Percentiles rank a stretch among this genome's conserved stretches.
Conservation (phyloP, 495 filamentous ascomycete genomes). For the Wilcoxina mikolae region DNA sequence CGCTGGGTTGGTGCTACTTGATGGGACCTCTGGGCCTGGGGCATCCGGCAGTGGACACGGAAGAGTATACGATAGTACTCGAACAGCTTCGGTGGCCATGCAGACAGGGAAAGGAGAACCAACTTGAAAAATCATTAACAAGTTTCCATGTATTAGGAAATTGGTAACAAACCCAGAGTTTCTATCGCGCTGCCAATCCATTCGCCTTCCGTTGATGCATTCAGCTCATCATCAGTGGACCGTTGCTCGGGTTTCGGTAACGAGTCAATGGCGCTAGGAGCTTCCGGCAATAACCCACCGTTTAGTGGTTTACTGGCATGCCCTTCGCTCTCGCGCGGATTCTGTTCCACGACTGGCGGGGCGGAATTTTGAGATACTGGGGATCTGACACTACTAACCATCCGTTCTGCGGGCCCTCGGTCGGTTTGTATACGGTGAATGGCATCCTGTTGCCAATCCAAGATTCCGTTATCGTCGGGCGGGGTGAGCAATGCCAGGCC, state of each 20-base stretch:
- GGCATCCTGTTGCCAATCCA: slow-evolving; percentile 25
- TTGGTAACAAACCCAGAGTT: slow-evolving; percentile 16
- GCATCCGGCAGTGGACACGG: slow-evolving; percentile 28
- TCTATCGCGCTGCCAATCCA: slow-evolving; percentile 26
- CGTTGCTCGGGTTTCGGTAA: not conserved
- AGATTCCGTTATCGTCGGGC: slow-evolving; percentile 28
- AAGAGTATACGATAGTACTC: slow-evolving; percentile 30
- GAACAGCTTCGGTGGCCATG: slow-evolving; percentile 25
- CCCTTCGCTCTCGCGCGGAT: not conserved
- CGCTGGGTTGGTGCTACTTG: slow-evolving; percentile 21
- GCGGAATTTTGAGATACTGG: not conserved
- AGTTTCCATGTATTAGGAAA: not conserved
- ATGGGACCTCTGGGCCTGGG: slow-evolving; percentile 18
- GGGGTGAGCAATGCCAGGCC: slow-evolving; percentile 28
- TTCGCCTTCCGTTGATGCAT: slow-evolving; percentile 15
- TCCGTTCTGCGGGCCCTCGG: slow-evolving; percentile 2
- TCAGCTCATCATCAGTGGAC: slow-evolving; percentile 1
- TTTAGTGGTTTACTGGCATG: not conserved
- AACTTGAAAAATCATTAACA: slow-evolving; percentile 9
- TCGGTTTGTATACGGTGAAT: slow-evolving; percentile 14
- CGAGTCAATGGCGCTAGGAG: not conserved
- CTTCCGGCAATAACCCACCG: not conserved
- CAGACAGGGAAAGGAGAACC: slow-evolving; percentile 21
- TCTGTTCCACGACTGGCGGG: not conserved
- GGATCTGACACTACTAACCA: not conserved